phyloP scores from a whole-genome alignment of 2,329 filamentous ascomycete genomes.

The Ceratocystis lukuohia region DNA sequence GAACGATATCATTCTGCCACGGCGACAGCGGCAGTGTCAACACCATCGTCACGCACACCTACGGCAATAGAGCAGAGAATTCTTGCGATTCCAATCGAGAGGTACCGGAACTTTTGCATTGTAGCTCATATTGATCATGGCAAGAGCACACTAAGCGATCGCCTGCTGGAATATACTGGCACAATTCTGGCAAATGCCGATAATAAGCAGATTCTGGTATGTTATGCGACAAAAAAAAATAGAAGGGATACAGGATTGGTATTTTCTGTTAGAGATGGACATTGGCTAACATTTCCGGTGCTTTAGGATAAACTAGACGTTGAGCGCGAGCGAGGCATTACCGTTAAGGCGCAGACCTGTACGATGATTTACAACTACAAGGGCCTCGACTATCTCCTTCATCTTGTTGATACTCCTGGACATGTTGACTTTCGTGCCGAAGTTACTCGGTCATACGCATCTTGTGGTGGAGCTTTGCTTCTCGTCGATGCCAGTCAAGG shows the following conservation, averaged over 20 bases:
- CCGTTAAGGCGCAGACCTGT: conserved; percentile 96
- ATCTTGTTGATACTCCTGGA: conserved; percentile 91
- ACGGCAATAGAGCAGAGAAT: conserved; percentile 43
- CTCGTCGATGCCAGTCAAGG: conserved; percentile 94
- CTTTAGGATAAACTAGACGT: conserved; percentile 78
- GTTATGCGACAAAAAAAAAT: conserved; percentile 1
- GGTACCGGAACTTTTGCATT: conserved; percentile 93
- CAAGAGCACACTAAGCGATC: conserved; percentile 89
- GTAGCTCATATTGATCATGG: conserved; percentile 98
- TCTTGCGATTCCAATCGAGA: conserved; percentile 59
- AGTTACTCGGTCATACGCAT: conserved; percentile 89
- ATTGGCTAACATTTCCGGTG: not conserved
- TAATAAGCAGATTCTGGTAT: conserved; percentile 77
- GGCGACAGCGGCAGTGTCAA: conserved; percentile 15
- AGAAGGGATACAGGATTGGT: not conserved
- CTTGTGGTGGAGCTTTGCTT: conserved; percentile 81
- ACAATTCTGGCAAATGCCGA: conserved; percentile 68
- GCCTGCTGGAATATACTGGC: conserved; percentile 82
- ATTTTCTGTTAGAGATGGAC: not conserved
- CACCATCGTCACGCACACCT: conserved; percentile 16
- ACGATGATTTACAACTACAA: conserved; percentile 83
- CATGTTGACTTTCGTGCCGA: conserved; percentile 97
- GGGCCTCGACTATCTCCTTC: conserved; percentile 79
- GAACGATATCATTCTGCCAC: conserved; percentile 9
- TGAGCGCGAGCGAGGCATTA: conserved; percentile 89